Evolutionary conservation across 2,329 filamentous ascomycete species (phyloP), one percentile per base, ranked within the genome.

Genomic region (Myriangium duriaei): DNA sequence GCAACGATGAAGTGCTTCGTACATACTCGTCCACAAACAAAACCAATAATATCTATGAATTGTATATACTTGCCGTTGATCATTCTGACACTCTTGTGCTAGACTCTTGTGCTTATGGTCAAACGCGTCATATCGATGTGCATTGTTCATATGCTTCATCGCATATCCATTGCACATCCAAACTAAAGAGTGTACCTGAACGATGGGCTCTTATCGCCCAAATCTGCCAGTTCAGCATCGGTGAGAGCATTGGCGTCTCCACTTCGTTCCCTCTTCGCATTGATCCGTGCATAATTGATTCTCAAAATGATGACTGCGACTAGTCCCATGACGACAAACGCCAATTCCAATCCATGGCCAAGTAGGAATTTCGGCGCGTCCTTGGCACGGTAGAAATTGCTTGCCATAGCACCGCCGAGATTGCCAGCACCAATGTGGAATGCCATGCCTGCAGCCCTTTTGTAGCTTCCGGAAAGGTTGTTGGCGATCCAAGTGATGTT

Each of bases 351-450:
- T 7, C 56, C 56, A 21, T 58, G 60, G 1, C 59, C 58, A 3
- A 53, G 57, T 17, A 51, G 51, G 26, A 34, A 42, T 5, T 32
- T 31, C 11, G 40, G 40, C 4, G 35, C 36, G 28, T 42, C 36
- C 18, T 32, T 42, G 14, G 30, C 35, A 13, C 35, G 47, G 42
- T 57, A 63, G 41, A 63, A 58, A 34, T 56, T 60, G 13, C 52
- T 56, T 0, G 62, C 62, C 5, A 65, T 49, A 11, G 64, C 54
- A 4, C 62, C 60, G n/a, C 62, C 62, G 1, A 54, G 52, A 30
- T 64, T 64, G 4, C 60, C 60, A 7, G 60, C 41, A 30, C 52
- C 54, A 21, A 59, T 60, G 44, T 56, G 58, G 18, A 62, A 51
- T 0, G 57, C 62, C 13, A 64, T 53, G 1, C 55, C 59, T 18